These are phyloP conservation scores for Thuidium tamariscinum DNA, from an alignment of 225 moss, liverwort and hornwort genomes.

Conservation along the genomic window DNA sequence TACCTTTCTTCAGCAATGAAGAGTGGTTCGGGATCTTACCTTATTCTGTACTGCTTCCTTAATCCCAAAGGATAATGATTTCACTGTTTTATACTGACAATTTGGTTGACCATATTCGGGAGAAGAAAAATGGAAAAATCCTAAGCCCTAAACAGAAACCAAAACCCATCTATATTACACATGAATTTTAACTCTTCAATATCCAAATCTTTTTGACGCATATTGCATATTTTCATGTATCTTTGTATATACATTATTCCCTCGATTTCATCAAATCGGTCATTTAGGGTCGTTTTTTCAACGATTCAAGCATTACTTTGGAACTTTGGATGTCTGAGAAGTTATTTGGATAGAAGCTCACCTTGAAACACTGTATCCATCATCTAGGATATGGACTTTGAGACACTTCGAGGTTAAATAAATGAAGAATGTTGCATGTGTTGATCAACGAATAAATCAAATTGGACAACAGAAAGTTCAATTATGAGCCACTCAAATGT, in stretches of 20 bases:
- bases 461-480: background rate
- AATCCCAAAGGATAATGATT: background rate
- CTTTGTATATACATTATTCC: too few relatives aligned
- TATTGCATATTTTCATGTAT: background rate
- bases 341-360: background rate
- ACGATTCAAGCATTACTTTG: background rate
- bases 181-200: background rate
- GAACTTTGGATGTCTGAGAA: background rate
- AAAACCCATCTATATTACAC: too few relatives aligned
- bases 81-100: background rate
- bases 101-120: background rate
- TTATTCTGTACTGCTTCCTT: background rate
- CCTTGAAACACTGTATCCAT: background rate
- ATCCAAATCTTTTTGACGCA: too few relatives aligned
- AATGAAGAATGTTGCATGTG: background rate
- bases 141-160: too few relatives aligned
- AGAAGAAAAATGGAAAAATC: too few relatives aligned
- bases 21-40: conserved; percentile 44
- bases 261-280: background rate
- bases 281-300: background rate
- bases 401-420: background rate
- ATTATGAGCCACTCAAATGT: background rate
- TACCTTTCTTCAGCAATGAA: conserved; percentile 56
- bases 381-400: background rate
- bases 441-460: background rate